Evolutionary conservation across 768 basidiomycete genomes (phyloP).

Genomic region (Agaricus subrufescens): DNA sequence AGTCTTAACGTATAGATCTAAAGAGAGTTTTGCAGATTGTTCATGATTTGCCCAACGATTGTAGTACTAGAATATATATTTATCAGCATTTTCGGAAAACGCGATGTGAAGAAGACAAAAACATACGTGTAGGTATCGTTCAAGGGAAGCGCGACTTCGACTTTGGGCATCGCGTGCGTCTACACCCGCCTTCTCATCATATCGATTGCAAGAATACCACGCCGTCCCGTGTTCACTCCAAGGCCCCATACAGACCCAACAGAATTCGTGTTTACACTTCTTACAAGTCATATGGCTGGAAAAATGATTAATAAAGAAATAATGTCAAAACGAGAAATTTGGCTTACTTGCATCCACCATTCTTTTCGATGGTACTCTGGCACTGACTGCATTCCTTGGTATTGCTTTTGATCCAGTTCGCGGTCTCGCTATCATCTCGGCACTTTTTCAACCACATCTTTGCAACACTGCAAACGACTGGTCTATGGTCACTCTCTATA

Average conservation of each 20-base stretch:
- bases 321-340: neutral
- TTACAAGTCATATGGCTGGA: slow-evolving; percentile 99
- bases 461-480: slow-evolving; percentile 84
- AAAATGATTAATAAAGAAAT: slow-evolving; percentile 10
- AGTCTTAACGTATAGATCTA: slow-evolving; percentile 89
- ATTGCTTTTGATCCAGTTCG: slow-evolving; percentile 99
- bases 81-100: neutral
- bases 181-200: slow-evolving; percentile 85
- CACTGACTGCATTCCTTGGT: slow-evolving; percentile 98
- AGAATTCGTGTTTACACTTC: slow-evolving; percentile 98
- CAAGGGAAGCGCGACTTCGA: slow-evolving; percentile 82
- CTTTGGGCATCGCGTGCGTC: slow-evolving; percentile 92
- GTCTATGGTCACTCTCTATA: slow-evolving; percentile 86
- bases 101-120: slow-evolving; percentile 2
- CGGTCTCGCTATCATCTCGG: slow-evolving; percentile 95
- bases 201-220: slow-evolving; percentile 98
- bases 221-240: slow-evolving; percentile 97
- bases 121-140: slow-evolving; percentile 93
- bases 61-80: slow-evolving; percentile 69
- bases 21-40: slow-evolving; percentile 94
- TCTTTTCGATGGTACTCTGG: slow-evolving; percentile 99
- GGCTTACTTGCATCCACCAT: slow-evolving; percentile 98
- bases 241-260: slow-evolving; percentile 99
- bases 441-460: slow-evolving; percentile 97
- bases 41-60: slow-evolving; percentile 99